Evolutionary conservation across 228 moss, liverwort and hornwort genomes (phyloP).

Genomic region (Sphagnum magellanicum): DNA sequence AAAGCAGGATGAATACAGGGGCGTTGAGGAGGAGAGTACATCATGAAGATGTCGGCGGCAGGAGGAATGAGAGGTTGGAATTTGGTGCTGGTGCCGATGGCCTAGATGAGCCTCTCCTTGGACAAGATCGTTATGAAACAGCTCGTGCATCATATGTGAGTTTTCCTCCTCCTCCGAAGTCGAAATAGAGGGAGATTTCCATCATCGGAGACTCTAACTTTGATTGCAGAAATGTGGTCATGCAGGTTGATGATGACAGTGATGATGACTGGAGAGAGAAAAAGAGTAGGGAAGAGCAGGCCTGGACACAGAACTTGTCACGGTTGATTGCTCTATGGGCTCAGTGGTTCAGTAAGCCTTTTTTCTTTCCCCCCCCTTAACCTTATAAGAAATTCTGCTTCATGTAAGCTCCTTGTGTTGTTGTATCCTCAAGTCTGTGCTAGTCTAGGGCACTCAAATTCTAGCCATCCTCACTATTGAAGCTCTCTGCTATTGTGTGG

Average conservation of each 20-base stretch:
- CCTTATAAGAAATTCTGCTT: background rate
- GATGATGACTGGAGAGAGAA: conserved; percentile 44
- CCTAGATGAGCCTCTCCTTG: conserved; percentile 75
- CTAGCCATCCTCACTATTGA: background rate
- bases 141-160: conserved; percentile 1
- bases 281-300: conserved; percentile 55
- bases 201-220: too few relatives aligned
- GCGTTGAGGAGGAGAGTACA: conserved; percentile 80
- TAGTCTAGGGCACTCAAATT: background rate
- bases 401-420: background rate
- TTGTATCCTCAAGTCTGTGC: background rate
- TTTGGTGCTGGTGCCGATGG: conserved; percentile 38
- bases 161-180: too few relatives aligned
- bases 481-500: background rate
- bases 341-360: conserved; percentile 76
- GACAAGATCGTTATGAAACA: conserved; percentile 5
- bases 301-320: conserved; percentile 80
- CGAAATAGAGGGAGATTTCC: too few relatives aligned
- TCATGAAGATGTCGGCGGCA: conserved; percentile 68
- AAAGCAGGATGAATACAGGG: conserved; percentile 73
- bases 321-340: conserved; percentile 85
- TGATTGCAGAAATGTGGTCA: background rate
- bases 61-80: conserved; percentile 55
- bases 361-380: background rate
- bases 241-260: conserved; percentile 42